phyloP scores from a whole-genome alignment of 495 filamentous ascomycete species.

The Tricharina praecox region DNA sequence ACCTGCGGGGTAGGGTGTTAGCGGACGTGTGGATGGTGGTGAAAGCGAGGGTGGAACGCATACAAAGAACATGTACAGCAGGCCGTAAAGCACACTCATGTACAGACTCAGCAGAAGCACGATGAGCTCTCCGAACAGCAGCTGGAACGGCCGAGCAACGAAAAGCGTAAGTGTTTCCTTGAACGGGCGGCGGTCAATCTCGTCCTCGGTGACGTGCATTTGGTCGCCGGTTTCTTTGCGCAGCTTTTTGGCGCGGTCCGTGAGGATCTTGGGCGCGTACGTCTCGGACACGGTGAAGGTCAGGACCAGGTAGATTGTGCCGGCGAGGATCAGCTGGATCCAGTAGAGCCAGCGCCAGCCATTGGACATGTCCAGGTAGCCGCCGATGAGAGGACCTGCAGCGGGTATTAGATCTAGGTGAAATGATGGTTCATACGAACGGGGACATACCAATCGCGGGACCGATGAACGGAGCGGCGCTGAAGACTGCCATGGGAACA shows the following conservation, averaged over 20 bases:
- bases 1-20: too few species aligned
- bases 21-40: too few species aligned
- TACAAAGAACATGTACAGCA: conserved; percentile 76
- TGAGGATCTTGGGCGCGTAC: conserved; percentile 55
- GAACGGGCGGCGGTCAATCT: conserved; percentile 51
- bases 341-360: conserved; percentile 81
- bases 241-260: conserved; percentile 46
- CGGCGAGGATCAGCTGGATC: conserved; percentile 57
- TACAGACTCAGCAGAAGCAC: conserved; percentile 61
- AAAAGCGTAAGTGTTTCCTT: conserved; percentile 46
- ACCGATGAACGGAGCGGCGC: conserved; percentile 60
- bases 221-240: conserved; percentile 46
- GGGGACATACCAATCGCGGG: conserved; percentile 42
- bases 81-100: conserved; percentile 62
- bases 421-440: background rate
- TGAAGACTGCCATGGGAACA: conserved; percentile 75
- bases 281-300: conserved; percentile 71
- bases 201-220: conserved; percentile 52
- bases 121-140: conserved; percentile 63
- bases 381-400: conserved; percentile 53
- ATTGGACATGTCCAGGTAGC: conserved; percentile 47
- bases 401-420: background rate
- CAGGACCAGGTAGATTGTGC: conserved; percentile 49
- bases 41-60: too few species aligned
- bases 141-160: conserved; percentile 59